These are phyloP conservation scores for Fusarium newnesense DNA, from an alignment of 2,329 filamentous ascomycete species.

Conservation along the genomic window DNA sequence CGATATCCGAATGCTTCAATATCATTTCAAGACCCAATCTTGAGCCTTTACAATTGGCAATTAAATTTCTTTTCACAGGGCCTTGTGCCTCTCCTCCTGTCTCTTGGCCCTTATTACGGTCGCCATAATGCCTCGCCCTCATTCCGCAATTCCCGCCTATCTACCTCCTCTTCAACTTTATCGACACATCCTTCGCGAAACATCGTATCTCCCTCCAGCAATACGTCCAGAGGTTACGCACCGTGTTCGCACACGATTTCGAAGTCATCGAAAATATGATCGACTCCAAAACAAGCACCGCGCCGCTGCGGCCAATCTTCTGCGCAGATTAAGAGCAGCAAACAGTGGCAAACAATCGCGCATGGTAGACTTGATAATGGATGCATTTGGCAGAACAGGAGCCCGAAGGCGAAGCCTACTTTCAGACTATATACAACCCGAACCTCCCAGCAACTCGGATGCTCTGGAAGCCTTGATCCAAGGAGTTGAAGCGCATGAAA, in stretches of 20 bases:
- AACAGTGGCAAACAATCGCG: constrained; percentile 60
- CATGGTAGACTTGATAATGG: constrained; percentile 59
- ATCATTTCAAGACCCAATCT: neutral
- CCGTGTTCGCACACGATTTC: constrained; percentile 60
- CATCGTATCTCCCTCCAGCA: constrained; percentile 66
- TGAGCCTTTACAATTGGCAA: neutral
- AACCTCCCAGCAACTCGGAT: constrained; percentile 53
- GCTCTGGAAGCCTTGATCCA: constrained; percentile 52
- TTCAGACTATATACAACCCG: constrained; percentile 49
- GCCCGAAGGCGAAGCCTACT: constrained; percentile 61
- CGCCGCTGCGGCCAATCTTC: constrained; percentile 53
- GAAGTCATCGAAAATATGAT: constrained; percentile 49
- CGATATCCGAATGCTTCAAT: neutral
- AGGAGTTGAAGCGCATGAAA: neutral
- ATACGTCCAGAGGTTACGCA: constrained; percentile 57
- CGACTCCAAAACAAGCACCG: constrained; percentile 47
- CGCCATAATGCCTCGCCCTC: constrained; percentile 45
- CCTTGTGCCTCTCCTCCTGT: constrained; percentile 5
- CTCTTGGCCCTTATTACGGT: neutral
- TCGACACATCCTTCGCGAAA: constrained; percentile 69
- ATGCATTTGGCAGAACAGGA: constrained; percentile 65
- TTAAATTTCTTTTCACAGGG: constrained; percentile 2
- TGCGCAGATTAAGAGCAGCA: constrained; percentile 63
- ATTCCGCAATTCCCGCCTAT: constrained; percentile 37
- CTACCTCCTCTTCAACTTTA: constrained; percentile 57